These are phyloP conservation scores for Centella asiatica DNA, from an alignment of 129 eudicot genomes.

Conservation along the genomic window DNA sequence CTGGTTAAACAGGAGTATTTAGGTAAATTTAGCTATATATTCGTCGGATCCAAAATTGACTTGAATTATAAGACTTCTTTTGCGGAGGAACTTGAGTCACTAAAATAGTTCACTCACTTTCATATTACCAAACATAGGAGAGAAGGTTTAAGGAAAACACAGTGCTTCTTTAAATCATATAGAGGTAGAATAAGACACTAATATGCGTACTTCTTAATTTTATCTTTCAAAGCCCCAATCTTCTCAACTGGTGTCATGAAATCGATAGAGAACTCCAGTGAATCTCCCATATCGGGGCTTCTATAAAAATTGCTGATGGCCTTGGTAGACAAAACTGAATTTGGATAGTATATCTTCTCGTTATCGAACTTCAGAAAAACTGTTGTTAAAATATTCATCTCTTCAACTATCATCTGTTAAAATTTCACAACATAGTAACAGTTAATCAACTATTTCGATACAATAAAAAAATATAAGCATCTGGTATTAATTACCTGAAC, in stretches of 20 bases:
- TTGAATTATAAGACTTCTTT: not conserved
- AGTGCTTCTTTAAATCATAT: not conserved
- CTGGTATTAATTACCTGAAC: slow-evolving; percentile 40
- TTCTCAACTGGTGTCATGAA: slow-evolving; percentile 61
- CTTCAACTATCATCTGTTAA: slow-evolving; percentile 81
- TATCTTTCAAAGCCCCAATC: slow-evolving; percentile 65
- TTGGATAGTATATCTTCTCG: slow-evolving; percentile 78
- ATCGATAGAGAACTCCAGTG: slow-evolving; percentile 66
- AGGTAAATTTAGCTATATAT: not conserved
- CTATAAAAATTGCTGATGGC: slow-evolving; percentile 84
- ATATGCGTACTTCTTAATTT: slow-evolving; percentile 53
- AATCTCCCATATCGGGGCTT: slow-evolving; percentile 91
- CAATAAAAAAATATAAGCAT: not conserved
- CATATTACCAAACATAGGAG: not conserved
- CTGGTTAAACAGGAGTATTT: not conserved
- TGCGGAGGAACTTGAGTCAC: not conserved
- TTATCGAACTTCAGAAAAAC: slow-evolving; percentile 71
- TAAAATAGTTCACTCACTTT: not conserved
- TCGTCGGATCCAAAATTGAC: not conserved
- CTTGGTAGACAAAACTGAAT: slow-evolving; percentile 66
- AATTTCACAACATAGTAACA: slow-evolving; percentile 6
- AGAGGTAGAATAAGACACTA: not conserved
- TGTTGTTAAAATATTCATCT: slow-evolving; percentile 84
- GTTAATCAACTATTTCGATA: not conserved
- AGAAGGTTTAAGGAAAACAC: not conserved